Base-by-base conservation (phyloP, 768 basidiomycete genomes). In the Piloderma croceum region DNA sequence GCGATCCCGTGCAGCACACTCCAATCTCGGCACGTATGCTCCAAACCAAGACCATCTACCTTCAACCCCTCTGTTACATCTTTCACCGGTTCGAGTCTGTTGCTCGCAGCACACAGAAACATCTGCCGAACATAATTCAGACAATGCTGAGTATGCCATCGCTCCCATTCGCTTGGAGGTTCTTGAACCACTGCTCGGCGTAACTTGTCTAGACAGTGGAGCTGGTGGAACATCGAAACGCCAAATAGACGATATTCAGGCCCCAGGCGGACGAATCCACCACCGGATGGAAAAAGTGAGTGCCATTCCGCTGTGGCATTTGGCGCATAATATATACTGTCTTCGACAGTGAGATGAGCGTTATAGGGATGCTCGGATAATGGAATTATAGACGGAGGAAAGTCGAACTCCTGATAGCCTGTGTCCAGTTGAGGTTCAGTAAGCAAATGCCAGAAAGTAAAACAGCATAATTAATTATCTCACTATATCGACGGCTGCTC, bases 71-170 rank as follows among this genome's bases (percentile, higher is more conserved):
- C 48, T 27, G 47, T 47, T 18, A 47, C 53, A 37, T 69, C 68
- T 40, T 68, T 68, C 10, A 59, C 71, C 0, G 64, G 64, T 34
- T 76, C 74, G 24, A 77, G 56, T 2, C 73, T 74, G 20, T 67
- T 54, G 48, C 76, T 73, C 9, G 72, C 65, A 7, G 58, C 51
- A 47, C 75, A 77, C 19, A 76, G 57, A 1, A 61, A 54, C 54
- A 60, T 63, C 48, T 71, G 62, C 12, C 73, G 59, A 34, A 77
- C 52, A 50, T 74, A 75, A 37, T 72, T 71, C 39, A 70, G 53
- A 49, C 74, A 76, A 47, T 74, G 75, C 27, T 29, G 15, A 29
- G 15, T 15, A 9, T 15, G 27, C 10, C n/a, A 31, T 21, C 20
- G 24, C 11, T 22, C 42, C 49, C 24, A 15, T 18, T 15, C 19